Base-by-base conservation (phyloP, 257 asterid genomes). In the Nicotiana obtusifolia region DNA sequence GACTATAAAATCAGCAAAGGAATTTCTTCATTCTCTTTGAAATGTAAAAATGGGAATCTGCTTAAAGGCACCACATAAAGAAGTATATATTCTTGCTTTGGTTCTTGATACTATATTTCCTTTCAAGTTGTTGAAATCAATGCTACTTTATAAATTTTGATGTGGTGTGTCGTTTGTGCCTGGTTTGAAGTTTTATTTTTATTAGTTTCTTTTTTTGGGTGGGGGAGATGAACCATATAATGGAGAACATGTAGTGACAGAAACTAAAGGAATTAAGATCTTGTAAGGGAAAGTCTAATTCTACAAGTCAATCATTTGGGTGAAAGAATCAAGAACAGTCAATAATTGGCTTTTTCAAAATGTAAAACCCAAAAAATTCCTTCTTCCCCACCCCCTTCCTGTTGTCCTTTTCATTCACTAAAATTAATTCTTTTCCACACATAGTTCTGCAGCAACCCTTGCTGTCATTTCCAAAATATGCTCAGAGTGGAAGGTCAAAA, bases 81-180 rank as follows among this genome's bases (percentile, higher is more conserved):
- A 28, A 79, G 87, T 49, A 84, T 77, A 81, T 87, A 82, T 87
- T 83, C 89, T 66, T 52, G 54, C 81, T 65, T 64, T 44, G 33
- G 47, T 66, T 24, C 65, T 62, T 81, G 80, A 76, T 81, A n/a
- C 53, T 62, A 54, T 73, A 80, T 59, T 77, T 79, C 15, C 30
- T 68, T 79, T 82, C 35, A 67, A 78, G 81, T 33, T 78, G 69
- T 82, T 66, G 85, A 77, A 84, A 37, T 66, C 31, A n/a, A 68
- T 44, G 44, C 81, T 83, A 53, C 47, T 68, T 41, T 44, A 1
- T 66, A 30, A 14, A 67, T 16, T 10, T 49, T 49, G 37, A 64
- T 15, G 8, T 7, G 5, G 59, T 78, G 41, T 7, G 26, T 60
- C 57, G 15, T 64, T 28, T 78, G 33, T 57, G 64, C 68, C 67